phyloP scores from a whole-genome alignment of 2,329 filamentous ascomycete genomes.

The Fonsecaea nubica region DNA sequence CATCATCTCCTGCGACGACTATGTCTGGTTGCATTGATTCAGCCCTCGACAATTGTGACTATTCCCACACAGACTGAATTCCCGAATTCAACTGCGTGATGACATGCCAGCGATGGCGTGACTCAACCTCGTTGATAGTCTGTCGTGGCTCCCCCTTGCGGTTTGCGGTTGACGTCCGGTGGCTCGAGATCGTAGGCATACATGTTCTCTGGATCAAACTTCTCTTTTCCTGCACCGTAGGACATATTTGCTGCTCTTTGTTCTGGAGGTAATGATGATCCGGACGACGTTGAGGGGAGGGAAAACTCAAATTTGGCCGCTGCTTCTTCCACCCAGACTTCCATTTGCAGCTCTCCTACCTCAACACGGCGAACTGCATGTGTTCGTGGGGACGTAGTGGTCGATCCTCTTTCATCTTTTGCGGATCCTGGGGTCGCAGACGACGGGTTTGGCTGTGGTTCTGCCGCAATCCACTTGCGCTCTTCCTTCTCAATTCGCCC shows the following conservation, averaged over 20 bases:
- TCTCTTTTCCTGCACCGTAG: slow-evolving; percentile 36
- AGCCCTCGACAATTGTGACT: too few relatives aligned
- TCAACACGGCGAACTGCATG: slow-evolving; percentile 68
- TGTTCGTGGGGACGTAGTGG: slow-evolving; percentile 56
- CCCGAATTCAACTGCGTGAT: background rate
- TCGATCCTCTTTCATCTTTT: background rate
- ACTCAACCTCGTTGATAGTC: slow-evolving; percentile 26
- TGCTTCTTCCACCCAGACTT: slow-evolving; percentile 73
- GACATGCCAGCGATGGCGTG: background rate
- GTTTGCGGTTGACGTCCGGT: slow-evolving; percentile 36
- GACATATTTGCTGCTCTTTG: slow-evolving; percentile 32
- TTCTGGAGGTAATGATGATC: slow-evolving; percentile 19
- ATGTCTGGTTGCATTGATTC: too few relatives aligned
- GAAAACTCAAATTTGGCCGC: slow-evolving; percentile 55
- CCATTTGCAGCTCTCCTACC: slow-evolving; percentile 69
- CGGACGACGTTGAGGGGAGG: background rate
- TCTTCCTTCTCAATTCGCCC: slow-evolving; percentile 55
- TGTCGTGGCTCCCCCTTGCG: slow-evolving; percentile 28
- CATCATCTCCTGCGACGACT: too few relatives aligned
- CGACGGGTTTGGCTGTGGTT: slow-evolving; percentile 51
- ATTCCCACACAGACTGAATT: too few relatives aligned
- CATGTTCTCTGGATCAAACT: slow-evolving; percentile 30
- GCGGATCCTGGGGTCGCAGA: background rate
- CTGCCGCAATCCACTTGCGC: slow-evolving; percentile 67
- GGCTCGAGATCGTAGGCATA: slow-evolving; percentile 36